Conservation (phyloP, 768 basidiomycete species). For the Boletus tylopilopsis region DNA sequence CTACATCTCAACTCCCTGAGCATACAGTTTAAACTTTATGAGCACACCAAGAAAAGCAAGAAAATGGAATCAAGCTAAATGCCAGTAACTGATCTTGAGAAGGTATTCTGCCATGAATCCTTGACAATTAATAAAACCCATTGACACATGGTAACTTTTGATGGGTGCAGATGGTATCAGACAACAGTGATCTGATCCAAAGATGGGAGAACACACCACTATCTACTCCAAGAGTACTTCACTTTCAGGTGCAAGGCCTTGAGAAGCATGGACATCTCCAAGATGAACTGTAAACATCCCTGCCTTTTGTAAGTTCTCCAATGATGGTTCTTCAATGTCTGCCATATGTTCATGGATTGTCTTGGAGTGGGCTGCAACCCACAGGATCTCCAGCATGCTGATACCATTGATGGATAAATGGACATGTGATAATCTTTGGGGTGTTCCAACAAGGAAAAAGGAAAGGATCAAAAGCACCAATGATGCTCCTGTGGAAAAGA, state of each 20-base stretch:
- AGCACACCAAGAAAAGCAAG: too few relatives aligned
- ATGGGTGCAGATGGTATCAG: too few relatives aligned
- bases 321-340: not conserved
- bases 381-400: conserved; percentile 10
- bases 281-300: conserved; percentile 6
- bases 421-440: not conserved
- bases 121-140: too few relatives aligned
- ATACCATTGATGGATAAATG: not conserved
- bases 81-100: too few relatives aligned
- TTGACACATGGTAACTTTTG: too few relatives aligned
- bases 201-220: too few relatives aligned
- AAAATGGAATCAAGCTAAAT: too few relatives aligned
- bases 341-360: not conserved
- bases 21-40: too few relatives aligned
- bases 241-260: not conserved
- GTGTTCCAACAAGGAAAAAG: not conserved
- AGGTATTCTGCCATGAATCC: too few relatives aligned
- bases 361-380: conserved; percentile 7
- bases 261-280: not conserved
- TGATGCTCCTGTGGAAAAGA: not conserved
- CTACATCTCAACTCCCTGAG: too few relatives aligned
- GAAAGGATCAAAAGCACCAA: not conserved
- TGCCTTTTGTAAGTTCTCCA: conserved; percentile 6
- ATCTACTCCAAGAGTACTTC: not conserved
- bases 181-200: too few relatives aligned